Conservation (phyloP, 2,329 filamentous ascomycete species). For the Botrytis squamosa region DNA sequence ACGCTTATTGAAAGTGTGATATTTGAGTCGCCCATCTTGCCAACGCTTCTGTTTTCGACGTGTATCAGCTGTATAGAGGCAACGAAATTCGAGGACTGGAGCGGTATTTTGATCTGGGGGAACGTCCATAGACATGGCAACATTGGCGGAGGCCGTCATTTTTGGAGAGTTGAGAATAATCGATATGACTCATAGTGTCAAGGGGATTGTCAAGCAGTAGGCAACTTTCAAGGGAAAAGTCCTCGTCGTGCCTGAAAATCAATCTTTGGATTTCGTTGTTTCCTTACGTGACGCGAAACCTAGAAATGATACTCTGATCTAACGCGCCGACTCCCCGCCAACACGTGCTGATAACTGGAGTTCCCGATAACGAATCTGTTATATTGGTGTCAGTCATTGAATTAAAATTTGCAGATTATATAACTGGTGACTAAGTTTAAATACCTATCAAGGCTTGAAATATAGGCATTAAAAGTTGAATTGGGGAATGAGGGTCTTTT, state of each 20-base stretch:
- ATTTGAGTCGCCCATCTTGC: slow-evolving; percentile 88
- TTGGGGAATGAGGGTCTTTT: background rate
- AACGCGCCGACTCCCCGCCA: slow-evolving; percentile 13
- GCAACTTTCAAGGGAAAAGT: background rate
- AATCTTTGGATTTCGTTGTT: background rate
- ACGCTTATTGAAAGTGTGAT: slow-evolving; percentile 86
- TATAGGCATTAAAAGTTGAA: too few species aligned
- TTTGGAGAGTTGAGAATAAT: slow-evolving; percentile 3
- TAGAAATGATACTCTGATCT: background rate
- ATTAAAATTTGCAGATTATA: background rate
- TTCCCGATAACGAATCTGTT: background rate
- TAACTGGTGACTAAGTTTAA: background rate
- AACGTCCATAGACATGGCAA: slow-evolving; percentile 29
- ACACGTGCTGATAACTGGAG: slow-evolving; percentile 3
- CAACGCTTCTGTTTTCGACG: slow-evolving; percentile 86
- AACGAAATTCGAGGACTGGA: slow-evolving; percentile 79
- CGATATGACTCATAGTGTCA: slow-evolving; percentile 22
- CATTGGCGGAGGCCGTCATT: slow-evolving; percentile 23
- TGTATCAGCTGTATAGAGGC: slow-evolving; percentile 83
- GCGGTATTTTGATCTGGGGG: slow-evolving; percentile 51
- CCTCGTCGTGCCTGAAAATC: background rate
- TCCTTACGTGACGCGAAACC: slow-evolving; percentile 10
- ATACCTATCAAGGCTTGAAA: background rate
- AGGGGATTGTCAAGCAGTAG: background rate
- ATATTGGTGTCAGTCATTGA: background rate